Percentiles rank a stretch among this genome's conserved stretches.
Evolutionary conservation across 2,329 filamentous ascomycete species (phyloP).

Genomic region (Neofusicoccum cordaticola): DNA sequence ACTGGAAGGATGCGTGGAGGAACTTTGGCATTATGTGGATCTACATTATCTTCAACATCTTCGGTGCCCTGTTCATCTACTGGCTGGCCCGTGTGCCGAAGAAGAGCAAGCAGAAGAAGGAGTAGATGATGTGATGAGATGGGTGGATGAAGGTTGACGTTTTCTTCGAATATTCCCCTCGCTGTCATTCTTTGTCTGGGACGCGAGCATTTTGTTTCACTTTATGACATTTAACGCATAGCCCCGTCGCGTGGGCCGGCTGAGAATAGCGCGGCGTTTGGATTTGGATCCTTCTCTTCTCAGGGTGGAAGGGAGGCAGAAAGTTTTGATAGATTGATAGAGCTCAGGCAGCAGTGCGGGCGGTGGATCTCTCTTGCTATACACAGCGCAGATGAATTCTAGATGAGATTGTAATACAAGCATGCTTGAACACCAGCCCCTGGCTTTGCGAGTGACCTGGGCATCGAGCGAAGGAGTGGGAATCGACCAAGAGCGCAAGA

Average conservation of each 20-base stretch:
- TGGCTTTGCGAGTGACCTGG: background rate
- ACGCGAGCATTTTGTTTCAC: background rate
- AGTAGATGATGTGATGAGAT: background rate
- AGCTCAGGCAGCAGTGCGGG: background rate
- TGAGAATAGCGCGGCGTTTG: slow-evolving; percentile 4
- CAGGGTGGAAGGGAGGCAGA: background rate
- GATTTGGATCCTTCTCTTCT: background rate
- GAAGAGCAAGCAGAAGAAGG: slow-evolving; percentile 32
- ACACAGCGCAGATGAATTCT: background rate
- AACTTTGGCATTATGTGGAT: slow-evolving; percentile 56
- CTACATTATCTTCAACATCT: slow-evolving; percentile 51
- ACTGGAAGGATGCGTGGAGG: slow-evolving; percentile 48
- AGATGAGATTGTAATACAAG: background rate
- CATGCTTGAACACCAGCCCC: background rate
- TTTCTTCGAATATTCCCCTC: background rate
- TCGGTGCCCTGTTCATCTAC: slow-evolving; percentile 49
- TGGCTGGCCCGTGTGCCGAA: slow-evolving; percentile 53
- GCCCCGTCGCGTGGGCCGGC: background rate
- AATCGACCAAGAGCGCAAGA: background rate
- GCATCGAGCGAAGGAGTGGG: background rate
- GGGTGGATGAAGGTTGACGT: background rate
- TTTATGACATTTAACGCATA: background rate
- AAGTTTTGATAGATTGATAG: slow-evolving; percentile 1
- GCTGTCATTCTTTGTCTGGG: background rate
- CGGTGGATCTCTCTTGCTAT: background rate